phyloP scores from a whole-genome alignment of 2,329 filamentous ascomycete genomes.

The Pseudogymnoascus sp. region DNA sequence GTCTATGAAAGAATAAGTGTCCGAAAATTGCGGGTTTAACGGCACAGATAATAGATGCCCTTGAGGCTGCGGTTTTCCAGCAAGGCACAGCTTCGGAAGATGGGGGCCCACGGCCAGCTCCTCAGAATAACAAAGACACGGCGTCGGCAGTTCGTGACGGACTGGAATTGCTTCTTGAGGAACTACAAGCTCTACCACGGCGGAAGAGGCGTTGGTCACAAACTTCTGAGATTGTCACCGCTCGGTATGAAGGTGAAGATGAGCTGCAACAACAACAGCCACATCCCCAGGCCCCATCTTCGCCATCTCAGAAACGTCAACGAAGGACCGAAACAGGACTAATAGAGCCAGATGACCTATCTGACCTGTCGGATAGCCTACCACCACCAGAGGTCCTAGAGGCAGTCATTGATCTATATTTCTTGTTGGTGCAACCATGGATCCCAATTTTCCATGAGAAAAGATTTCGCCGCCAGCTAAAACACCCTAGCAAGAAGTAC shows the following conservation, averaged over 20 bases:
- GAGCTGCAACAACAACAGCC: not conserved
- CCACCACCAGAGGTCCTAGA: constrained; percentile 11
- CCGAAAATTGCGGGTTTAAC: not conserved
- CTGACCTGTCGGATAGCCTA: constrained; percentile 9
- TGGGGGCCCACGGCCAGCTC: not conserved
- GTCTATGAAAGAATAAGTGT: not conserved
- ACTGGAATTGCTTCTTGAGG: constrained; percentile 6
- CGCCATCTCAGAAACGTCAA: not conserved
- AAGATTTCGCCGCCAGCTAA: constrained; percentile 11
- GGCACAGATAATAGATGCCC: not conserved
- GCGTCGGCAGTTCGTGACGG: not conserved
- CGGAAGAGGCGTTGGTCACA: constrained; percentile 11
- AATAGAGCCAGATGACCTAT: constrained; percentile 16
- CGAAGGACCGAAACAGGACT: constrained; percentile 20
- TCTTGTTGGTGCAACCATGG: constrained; percentile 16
- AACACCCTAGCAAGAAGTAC: constrained; percentile 8
- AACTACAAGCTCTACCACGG: not conserved
- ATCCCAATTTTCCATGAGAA: constrained; percentile 18
- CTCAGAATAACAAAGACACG: constrained; percentile 9
- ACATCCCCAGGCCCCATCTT: not conserved
- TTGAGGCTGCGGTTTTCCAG: not conserved
- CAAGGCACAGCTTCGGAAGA: not conserved
- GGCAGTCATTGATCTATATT: constrained; percentile 14
- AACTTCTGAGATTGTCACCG: constrained; percentile 19
- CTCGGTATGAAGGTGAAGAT: constrained; percentile 17